A percentile compares a stretch with the other conserved stretches of the same genome.
phyloP scores from a whole-genome alignment of 2,329 filamentous ascomycete genomes.

The Myriosclerotinia curreyana region DNA sequence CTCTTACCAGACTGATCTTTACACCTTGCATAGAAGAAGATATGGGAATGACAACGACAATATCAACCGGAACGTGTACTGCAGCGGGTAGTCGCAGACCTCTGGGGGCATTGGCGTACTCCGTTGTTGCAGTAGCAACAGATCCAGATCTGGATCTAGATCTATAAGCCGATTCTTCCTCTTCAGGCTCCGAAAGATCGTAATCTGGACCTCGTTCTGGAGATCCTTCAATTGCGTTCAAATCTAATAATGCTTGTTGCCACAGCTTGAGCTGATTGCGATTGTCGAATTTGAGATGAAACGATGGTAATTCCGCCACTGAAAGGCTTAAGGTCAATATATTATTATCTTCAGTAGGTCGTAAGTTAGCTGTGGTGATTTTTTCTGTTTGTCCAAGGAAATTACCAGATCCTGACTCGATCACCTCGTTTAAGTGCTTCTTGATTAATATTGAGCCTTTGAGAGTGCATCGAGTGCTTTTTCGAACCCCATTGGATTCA shows the following conservation, averaged over 20 bases:
- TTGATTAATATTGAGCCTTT: slow-evolving; percentile 98
- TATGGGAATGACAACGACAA: slow-evolving; percentile 94
- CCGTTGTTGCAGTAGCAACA: slow-evolving; percentile 81
- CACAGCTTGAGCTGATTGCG: slow-evolving; percentile 82
- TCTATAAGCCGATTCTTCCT: slow-evolving; percentile 80
- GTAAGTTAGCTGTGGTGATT: slow-evolving; percentile 39
- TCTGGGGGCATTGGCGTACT: slow-evolving; percentile 71
- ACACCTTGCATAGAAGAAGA: slow-evolving; percentile 99
- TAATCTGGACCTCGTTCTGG: slow-evolving; percentile 70
- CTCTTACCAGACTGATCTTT: slow-evolving; percentile 91
- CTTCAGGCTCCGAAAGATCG: slow-evolving; percentile 80
- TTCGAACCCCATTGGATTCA: slow-evolving; percentile 55
- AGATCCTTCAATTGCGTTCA: slow-evolving; percentile 68
- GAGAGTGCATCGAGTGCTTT: slow-evolving; percentile 74
- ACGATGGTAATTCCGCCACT: slow-evolving; percentile 86
- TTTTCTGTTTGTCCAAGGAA: slow-evolving; percentile 36
- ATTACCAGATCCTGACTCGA: slow-evolving; percentile 59
- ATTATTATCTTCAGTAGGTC: slow-evolving; percentile 62
- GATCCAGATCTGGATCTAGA: slow-evolving; percentile 87
- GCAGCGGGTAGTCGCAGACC: slow-evolving; percentile 38
- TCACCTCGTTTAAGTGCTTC: slow-evolving; percentile 89
- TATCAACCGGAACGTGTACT: slow-evolving; percentile 86
- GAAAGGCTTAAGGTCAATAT: slow-evolving; percentile 87
- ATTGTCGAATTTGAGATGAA: slow-evolving; percentile 86
- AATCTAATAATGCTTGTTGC: slow-evolving; percentile 81